Conservation (phyloP, 148 eudicot species). For the Gaultheria prostrata region DNA sequence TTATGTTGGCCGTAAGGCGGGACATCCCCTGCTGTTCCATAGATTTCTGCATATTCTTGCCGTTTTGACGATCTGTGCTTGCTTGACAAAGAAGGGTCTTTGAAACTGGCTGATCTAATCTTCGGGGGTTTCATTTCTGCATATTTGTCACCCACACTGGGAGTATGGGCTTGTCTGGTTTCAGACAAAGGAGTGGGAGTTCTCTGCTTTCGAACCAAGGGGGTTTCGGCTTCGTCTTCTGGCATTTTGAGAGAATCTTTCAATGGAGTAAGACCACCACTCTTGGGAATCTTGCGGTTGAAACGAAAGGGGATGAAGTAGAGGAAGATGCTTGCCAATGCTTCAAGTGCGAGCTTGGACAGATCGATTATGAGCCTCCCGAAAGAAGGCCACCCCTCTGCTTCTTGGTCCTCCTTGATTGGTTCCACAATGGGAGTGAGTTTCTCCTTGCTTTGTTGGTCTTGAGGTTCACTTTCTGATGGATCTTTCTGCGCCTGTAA, state of each 20-base stretch:
- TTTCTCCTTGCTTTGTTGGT: slow-evolving; percentile 39
- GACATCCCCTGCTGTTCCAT: slow-evolving; percentile 60
- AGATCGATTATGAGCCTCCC: slow-evolving; percentile 61
- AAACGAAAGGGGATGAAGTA: slow-evolving; percentile 45
- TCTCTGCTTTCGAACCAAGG: slow-evolving; percentile 56
- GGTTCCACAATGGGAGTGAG: slow-evolving; percentile 35
- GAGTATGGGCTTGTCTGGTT: slow-evolving; percentile 42
- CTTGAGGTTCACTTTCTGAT: slow-evolving; percentile 29
- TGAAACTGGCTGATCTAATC: slow-evolving; percentile 56
- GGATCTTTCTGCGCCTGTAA: slow-evolving; percentile 42
- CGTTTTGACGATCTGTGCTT: slow-evolving; percentile 77
- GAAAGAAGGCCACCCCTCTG: slow-evolving; percentile 77
- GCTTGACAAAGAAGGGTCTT: slow-evolving; percentile 65
- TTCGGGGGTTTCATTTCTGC: slow-evolving; percentile 58
- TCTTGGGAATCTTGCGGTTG: slow-evolving; percentile 26
- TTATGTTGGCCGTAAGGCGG: slow-evolving; percentile 39
- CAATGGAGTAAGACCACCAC: slow-evolving; percentile 62
- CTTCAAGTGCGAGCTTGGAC: slow-evolving; percentile 53
- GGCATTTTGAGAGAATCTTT: slow-evolving; percentile 77
- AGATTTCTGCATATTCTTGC: slow-evolving; percentile 79
- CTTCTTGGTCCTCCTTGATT: slow-evolving; percentile 46
- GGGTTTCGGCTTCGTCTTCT: slow-evolving; percentile 56
- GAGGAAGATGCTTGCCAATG: slow-evolving; percentile 32
- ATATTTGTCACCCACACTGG: slow-evolving; percentile 38
- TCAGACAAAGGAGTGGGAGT: slow-evolving; percentile 62